A percentile compares a stretch with the other conserved stretches of the same genome.
Evolutionary conservation across 1,139 yeast genomes (phyloP).

Genomic region (Protomyces arabidopsidicola): DNA sequence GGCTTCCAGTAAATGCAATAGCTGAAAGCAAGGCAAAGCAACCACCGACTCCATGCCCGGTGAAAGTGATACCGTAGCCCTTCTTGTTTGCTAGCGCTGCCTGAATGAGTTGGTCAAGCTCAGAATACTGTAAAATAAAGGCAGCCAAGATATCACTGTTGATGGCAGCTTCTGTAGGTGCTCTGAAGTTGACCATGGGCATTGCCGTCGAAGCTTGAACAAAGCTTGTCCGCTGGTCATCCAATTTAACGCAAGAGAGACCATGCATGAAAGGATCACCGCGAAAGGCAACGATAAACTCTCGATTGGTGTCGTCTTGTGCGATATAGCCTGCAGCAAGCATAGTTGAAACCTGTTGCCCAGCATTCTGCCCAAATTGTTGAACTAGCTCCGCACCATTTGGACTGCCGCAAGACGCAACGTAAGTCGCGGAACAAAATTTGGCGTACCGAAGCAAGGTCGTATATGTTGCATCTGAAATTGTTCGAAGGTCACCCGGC

Average conservation of each 20-base stretch:
- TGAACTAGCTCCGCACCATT: not conserved
- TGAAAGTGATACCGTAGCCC: conserved; percentile 19
- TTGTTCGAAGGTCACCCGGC: not conserved
- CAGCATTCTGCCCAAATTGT: not conserved
- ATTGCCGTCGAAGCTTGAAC: conserved; percentile 10
- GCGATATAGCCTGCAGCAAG: conserved; percentile 3
- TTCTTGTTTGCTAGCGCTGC: not conserved
- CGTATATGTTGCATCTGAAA: not conserved
- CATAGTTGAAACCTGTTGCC: not conserved
- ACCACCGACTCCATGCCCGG: conserved; percentile 25
- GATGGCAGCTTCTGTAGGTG: conserved; percentile 5
- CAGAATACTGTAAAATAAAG: not conserved
- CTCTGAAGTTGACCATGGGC: not conserved
- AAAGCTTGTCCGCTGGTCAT: not conserved
- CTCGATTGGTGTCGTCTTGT: conserved; percentile 7
- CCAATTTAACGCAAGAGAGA: not conserved
- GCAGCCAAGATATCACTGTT: conserved; percentile 8
- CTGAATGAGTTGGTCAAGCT: not conserved
- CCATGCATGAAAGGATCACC: conserved; percentile 17
- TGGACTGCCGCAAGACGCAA: not conserved
- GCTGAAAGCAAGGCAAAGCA: conserved; percentile 6
- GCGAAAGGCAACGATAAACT: conserved; percentile 13
- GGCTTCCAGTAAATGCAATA: not conserved
- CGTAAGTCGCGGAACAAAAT: conserved; percentile 10
- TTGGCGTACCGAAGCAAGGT: conserved; percentile 8